Conservation (phyloP, 2,329 filamentous ascomycete species). For the Monilinia polystroma region DNA sequence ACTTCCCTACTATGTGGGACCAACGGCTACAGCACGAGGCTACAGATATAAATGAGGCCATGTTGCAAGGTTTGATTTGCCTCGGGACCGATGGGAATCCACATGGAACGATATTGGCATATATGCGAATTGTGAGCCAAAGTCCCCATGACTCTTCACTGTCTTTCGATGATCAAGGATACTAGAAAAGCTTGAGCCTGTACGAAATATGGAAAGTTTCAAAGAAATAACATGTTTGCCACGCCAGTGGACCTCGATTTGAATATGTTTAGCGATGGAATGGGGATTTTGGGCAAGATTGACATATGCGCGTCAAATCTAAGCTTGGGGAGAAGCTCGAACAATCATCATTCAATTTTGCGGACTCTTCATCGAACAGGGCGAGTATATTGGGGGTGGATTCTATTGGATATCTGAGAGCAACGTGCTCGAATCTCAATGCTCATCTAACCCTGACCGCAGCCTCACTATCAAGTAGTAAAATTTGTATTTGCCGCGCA, state of each 20-base stretch:
- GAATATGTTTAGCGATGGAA: conserved; percentile 5
- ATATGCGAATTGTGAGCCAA: not conserved
- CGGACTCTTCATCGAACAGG: not conserved
- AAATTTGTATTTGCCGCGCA: too few relatives aligned
- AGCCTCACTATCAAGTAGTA: too few relatives aligned
- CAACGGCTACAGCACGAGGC: conserved; percentile 9
- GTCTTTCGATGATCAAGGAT: not conserved
- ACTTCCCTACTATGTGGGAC: not conserved
- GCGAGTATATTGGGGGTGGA: conserved; percentile 1
- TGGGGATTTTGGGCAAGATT: conserved; percentile 13
- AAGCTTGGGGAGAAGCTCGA: conserved; percentile 12
- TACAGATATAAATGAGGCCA: conserved; percentile 11
- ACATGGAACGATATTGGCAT: not conserved
- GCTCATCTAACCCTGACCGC: too few relatives aligned
- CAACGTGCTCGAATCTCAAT: too few relatives aligned
- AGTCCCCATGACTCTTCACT: conserved; percentile 12
- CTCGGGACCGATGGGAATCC: conserved; percentile 5
- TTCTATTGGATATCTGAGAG: too few relatives aligned
- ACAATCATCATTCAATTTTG: not conserved
- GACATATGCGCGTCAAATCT: conserved; percentile 20
- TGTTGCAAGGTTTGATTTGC: conserved; percentile 9
- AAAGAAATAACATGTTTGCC: conserved; percentile 11
- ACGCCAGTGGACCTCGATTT: conserved; percentile 11
- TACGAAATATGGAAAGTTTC: conserved; percentile 10
- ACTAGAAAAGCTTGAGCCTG: not conserved